These are phyloP conservation scores for Xylaria acuta DNA, from an alignment of 495 filamentous ascomycete species.

Conservation along the genomic window DNA sequence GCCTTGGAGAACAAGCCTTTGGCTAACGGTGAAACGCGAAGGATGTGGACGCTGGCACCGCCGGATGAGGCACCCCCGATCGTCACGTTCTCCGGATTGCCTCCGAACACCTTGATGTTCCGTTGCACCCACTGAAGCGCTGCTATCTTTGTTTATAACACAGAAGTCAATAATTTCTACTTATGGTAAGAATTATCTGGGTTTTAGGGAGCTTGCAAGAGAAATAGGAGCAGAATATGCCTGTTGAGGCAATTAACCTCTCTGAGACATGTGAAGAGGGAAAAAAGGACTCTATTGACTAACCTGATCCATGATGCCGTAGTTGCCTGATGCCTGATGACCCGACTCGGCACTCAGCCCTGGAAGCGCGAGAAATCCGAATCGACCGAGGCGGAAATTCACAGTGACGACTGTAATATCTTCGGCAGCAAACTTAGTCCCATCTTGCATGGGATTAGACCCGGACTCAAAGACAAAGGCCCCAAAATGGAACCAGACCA, in stretches of 20 bases:
- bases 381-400: conserved; percentile 63
- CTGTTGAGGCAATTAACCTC: no score
- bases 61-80: conserved; percentile 35
- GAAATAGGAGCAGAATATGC: no score
- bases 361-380: conserved; percentile 56
- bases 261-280: no score
- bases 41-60: conserved; percentile 31
- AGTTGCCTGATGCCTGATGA: conserved; percentile 35
- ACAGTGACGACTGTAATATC: conserved; percentile 46
- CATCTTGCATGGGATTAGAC: conserved; percentile 23
- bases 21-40: conserved; percentile 33
- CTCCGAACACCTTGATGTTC: conserved; percentile 60
- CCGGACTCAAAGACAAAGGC: conserved; percentile 36
- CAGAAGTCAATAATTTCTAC: no score
- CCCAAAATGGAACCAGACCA: conserved; percentile 40
- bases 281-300: background rate
- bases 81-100: conserved; percentile 47
- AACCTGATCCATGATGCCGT: conserved; percentile 57
- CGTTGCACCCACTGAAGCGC: conserved; percentile 60
- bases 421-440: background rate
- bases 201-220: no score
- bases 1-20: conserved; percentile 54
- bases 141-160: conserved; percentile 30
- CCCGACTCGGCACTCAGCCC: conserved; percentile 19
- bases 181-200: no score